These are phyloP conservation scores for Casuarina cunninghamiana DNA, from an alignment of 306 rosid species.

Conservation along the genomic window DNA sequence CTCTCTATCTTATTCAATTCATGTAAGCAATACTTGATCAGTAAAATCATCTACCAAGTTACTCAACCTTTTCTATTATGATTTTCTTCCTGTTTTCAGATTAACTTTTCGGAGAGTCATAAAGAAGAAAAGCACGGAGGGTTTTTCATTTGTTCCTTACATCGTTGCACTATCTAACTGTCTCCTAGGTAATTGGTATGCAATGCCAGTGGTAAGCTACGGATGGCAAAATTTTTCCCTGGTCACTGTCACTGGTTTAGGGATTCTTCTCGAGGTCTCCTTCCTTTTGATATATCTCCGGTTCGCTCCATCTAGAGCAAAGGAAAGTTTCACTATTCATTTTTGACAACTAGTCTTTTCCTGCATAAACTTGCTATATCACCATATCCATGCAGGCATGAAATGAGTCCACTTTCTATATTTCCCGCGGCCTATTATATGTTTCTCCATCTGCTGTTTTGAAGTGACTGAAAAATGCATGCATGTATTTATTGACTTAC, in stretches of 20 bases:
- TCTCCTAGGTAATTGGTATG: constrained; percentile 77
- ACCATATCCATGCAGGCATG: not conserved
- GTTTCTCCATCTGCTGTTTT: not conserved
- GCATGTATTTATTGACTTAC: not conserved
- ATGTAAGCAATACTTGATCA: constrained; percentile 3
- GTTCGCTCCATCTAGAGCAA: constrained; percentile 45
- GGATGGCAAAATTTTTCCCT: constrained; percentile 72
- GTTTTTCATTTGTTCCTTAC: constrained; percentile 80
- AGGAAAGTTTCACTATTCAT: constrained; percentile 34
- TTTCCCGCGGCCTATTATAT: too few relatives aligned
- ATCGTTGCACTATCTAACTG: constrained; percentile 61
- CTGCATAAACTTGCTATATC: not conserved
- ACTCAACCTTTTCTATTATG: not conserved
- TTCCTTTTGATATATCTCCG: constrained; percentile 66
- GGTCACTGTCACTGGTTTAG: constrained; percentile 69
- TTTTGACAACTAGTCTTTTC: not conserved
- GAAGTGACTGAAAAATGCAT: not conserved
- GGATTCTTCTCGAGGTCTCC: constrained; percentile 57
- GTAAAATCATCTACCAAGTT: not conserved
- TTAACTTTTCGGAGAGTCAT: constrained; percentile 65
- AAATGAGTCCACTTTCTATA: not conserved
- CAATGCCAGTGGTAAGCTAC: constrained; percentile 65
- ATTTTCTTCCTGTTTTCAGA: constrained; percentile 28
- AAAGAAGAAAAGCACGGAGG: constrained; percentile 76
- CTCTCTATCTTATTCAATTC: constrained; percentile 4